These are phyloP conservation scores for Aspergillus egyptiacus DNA, from an alignment of 495 filamentous ascomycete species.

Conservation along the genomic window DNA sequence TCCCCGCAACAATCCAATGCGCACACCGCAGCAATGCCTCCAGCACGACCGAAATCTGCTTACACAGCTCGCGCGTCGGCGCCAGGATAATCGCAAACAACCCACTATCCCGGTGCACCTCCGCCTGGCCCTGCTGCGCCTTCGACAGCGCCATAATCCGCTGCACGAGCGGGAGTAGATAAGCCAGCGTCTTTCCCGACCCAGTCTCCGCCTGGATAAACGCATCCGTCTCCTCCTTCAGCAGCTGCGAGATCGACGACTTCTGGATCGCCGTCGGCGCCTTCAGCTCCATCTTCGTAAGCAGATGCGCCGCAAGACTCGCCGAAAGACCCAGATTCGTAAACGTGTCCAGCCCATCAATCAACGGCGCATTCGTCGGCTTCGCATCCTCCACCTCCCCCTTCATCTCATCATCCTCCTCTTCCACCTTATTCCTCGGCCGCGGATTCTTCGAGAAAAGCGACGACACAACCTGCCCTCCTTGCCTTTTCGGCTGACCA, in stretches of 20 bases:
- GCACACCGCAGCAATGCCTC: conserved; percentile 76
- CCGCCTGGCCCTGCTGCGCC: conserved; percentile 24
- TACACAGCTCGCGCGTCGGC: conserved; percentile 86
- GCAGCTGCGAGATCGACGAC: conserved; percentile 68
- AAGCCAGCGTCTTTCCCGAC: conserved; percentile 94
- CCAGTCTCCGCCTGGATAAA: conserved; percentile 97
- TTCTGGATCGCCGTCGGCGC: conserved; percentile 94
- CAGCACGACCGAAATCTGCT: conserved; percentile 82
- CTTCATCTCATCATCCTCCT: conserved; percentile 23
- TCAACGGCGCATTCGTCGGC: conserved; percentile 95
- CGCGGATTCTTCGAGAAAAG: conserved; percentile 84
- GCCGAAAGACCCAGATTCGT: conserved; percentile 72
- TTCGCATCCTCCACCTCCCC: conserved; percentile 51
- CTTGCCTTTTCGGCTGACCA: conserved; percentile 26
- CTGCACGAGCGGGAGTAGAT: conserved; percentile 85
- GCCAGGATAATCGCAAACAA: conserved; percentile 88
- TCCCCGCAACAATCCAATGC: conserved; percentile 84
- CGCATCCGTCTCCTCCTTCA: conserved; percentile 80
- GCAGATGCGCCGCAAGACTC: conserved; percentile 71
- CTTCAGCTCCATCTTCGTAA: conserved; percentile 80
- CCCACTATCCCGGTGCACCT: conserved; percentile 73
- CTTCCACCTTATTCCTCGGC: conserved; percentile 49
- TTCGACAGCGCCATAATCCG: conserved; percentile 70
- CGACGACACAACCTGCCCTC: conserved; percentile 70
- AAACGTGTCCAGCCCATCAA: conserved; percentile 75